Evolutionary conservation across 139 green algal species (phyloP), one percentile per base, ranked within the genome.

Genomic region (Chlamydomonas incerta): DNA sequence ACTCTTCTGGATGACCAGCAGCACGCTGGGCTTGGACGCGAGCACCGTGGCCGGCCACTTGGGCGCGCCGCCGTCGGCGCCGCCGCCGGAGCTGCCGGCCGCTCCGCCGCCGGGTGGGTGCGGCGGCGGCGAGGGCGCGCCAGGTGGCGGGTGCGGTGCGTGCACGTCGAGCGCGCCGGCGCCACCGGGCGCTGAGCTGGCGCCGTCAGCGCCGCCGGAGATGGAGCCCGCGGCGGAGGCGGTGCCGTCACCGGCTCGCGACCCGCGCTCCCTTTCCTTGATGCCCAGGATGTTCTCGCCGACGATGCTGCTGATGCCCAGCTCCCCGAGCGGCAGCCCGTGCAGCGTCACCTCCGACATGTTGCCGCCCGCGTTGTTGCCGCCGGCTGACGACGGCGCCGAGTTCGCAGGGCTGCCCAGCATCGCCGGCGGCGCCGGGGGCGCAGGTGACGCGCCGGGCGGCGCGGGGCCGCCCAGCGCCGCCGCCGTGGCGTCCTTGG

Each of bases 21-120:
- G 33, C 13, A 79, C 68, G 68, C 62, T 79, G 1, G 68, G n/a
- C 34, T 63, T 29, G 23, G 68, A 17, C 34, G 80, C 35, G 0
- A 86, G 68, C 52, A 86, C 80, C 24, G 80, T 86, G n/a, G 80
- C 55, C 9, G 80, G 80, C 80, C 80, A 86, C 55, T 68, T 67
- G 50, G 79, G 66, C 11, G 31, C 79, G 3, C 52, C 34, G 28
- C 15, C 24, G 24, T 13, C 60, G 33, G 10, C 60, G 58, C 15
- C 58, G 58, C 58, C 58, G 20, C 58, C 58, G 15, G 58, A 17
- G 60, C 17, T 13, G 10, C 3, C 21, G 35, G 69, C 33, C 24
- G 29, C 29, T 35, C 29, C 13, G 20, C 55, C 55, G 20, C 55
- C 55, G 20, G 55, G 20, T 18, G 18, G 55, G 55, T 63, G 55